Evolutionary conservation across 2,329 filamentous ascomycete species (phyloP).

Genomic region (Curvularia sp.): DNA sequence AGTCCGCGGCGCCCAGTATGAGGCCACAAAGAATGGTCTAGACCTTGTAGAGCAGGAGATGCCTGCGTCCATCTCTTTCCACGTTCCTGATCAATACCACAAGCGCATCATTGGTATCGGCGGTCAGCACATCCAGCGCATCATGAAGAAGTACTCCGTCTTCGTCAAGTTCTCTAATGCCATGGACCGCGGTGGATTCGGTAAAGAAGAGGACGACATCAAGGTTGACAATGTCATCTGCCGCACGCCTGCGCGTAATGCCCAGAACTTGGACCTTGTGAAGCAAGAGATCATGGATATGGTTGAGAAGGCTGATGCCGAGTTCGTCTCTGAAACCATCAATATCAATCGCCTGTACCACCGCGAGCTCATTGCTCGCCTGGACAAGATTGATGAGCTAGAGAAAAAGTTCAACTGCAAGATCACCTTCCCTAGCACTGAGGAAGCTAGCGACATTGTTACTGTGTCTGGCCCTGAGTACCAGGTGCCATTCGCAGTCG

Average conservation of each 20-base stretch:
- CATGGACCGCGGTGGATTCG: conserved; percentile 93
- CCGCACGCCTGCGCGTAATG: conserved; percentile 94
- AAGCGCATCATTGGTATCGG: conserved; percentile 99
- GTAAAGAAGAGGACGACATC: conserved; percentile 96
- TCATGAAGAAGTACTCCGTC: conserved; percentile 99
- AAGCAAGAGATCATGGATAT: conserved; percentile 99
- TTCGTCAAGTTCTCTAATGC: conserved; percentile 99
- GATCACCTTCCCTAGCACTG: conserved; percentile 96
- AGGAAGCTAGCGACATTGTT: conserved; percentile 95
- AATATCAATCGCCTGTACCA: conserved; percentile 95
- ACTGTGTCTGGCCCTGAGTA: conserved; percentile 96
- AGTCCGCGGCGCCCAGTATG: conserved; percentile 89
- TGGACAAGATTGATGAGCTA: conserved; percentile 88
- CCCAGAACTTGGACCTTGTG: conserved; percentile 93
- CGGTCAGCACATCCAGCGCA: conserved; percentile 97
- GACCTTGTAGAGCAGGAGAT: conserved; percentile 97
- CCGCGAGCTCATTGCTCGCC: conserved; percentile 86
- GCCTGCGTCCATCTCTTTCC: conserved; percentile 98
- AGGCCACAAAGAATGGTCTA: conserved; percentile 91
- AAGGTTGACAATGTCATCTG: conserved; percentile 99
- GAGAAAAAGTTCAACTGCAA: conserved; percentile 99
- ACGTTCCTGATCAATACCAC: conserved; percentile 98
- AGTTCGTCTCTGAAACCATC: conserved; percentile 93
- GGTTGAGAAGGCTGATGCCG: conserved; percentile 97
- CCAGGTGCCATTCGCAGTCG: conserved; percentile 95